Base-by-base conservation (phyloP, 768 basidiomycete species). In the Rhodocollybia butyracea region DNA sequence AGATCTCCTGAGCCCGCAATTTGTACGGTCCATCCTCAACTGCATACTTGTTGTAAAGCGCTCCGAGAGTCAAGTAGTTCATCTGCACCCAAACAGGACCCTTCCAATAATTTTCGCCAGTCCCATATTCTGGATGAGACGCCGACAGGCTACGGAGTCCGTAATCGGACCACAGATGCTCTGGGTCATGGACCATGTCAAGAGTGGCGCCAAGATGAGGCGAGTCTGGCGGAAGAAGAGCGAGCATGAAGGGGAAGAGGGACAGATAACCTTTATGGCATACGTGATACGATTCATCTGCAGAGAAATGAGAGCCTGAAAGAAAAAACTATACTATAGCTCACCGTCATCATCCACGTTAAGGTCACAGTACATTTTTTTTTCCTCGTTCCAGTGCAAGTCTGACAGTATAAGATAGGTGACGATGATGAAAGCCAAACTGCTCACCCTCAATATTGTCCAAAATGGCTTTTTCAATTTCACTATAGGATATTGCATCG, bases 1-100 rank as follows among this genome's bases (percentile, higher is more conserved):
- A 98, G 31, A 97, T 90, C 59, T 85, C 73, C 63, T 77, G 78
- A 4, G 96, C 92, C 41, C 79, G 83, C 38, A 74, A 70, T 65
- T 88, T 88, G 64, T 90, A 78, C 2, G 96, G 95, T n/a, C 96
- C 96, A 17, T 83, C 76, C 62, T 86, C 77, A 1, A 74, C 77
- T 11, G 82, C 85, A 63, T 98, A 98, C 39, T 81, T 89, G 89
- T 86, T 89, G 66, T 92, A 77, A 55, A 98, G 71, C 12, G 93
- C 82, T 26, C 83, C 78, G 50, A 98, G 74, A 15, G 88, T 85
- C 58, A 98, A 79, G 66, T 94, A 98, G 70, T 98, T 98, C 89
- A 98, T 95, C 68, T 93, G 95, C 34, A 97, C 81, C 95, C 95
- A 98, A 46, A 98, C 89, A 2, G 95, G 91, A 1, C 96, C 94